These are phyloP conservation scores for Narthecium ossifragum DNA, from an alignment of 106 monocot genomes.

Conservation along the genomic window DNA sequence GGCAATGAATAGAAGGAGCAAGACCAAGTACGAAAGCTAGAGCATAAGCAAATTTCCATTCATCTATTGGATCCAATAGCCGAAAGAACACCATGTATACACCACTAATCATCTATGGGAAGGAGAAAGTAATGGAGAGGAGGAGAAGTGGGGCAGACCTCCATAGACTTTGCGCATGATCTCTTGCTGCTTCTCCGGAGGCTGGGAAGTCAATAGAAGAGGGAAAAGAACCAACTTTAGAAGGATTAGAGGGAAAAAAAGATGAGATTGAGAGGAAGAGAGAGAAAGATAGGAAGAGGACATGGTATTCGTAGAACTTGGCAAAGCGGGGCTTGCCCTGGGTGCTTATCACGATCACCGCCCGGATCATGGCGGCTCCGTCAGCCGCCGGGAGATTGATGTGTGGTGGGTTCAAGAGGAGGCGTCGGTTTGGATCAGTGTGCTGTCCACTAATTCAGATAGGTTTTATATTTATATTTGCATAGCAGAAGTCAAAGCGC, in stretches of 20 bases:
- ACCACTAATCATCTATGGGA: background rate
- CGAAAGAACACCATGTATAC: no score
- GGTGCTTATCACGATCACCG: conserved; percentile 84
- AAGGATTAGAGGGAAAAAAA: background rate
- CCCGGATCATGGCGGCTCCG: conserved; percentile 52
- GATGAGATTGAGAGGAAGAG: background rate
- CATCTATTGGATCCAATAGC: no score
- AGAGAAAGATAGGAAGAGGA: background rate
- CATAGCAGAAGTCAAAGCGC: conserved; percentile 29
- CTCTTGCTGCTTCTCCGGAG: conserved; percentile 85
- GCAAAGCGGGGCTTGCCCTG: conserved; percentile 79
- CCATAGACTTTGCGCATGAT: conserved; percentile 51
- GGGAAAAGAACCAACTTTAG: background rate
- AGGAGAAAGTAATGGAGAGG: background rate
- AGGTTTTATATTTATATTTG: no score
- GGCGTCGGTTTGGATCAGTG: no score
- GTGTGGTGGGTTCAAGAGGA: no score
- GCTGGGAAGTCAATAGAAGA: no score
- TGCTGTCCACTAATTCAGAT: no score
- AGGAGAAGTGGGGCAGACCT: conserved; percentile 15
- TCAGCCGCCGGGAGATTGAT: background rate
- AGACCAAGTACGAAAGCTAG: background rate
- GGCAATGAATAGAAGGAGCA: background rate
- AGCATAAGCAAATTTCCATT: no score
- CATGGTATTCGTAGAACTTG: conserved; percentile 89